Evolutionary conservation across 441 rosid species (phyloP).

Genomic region (Adansonia madagascariensis): DNA sequence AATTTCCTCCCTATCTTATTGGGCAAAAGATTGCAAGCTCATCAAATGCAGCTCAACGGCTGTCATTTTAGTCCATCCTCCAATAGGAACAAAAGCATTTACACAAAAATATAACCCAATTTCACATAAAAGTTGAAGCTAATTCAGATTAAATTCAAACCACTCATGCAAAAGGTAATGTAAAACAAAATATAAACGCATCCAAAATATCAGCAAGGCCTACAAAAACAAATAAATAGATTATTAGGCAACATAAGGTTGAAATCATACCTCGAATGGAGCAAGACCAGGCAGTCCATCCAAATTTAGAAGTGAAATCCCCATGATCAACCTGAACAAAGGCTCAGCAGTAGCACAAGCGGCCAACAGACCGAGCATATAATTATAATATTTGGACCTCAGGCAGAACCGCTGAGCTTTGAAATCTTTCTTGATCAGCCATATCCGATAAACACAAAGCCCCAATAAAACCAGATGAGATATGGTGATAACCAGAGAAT

Average conservation of each 20-base stretch:
- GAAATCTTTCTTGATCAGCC: conserved; percentile 70
- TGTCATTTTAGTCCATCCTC: conserved; percentile 5
- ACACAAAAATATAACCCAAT: conserved; percentile 5
- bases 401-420: conserved; percentile 68
- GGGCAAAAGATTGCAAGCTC: background rate
- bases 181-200: conserved; percentile 9
- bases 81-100: background rate
- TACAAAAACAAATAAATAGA: conserved; percentile 12
- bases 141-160: conserved; percentile 5
- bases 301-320: conserved; percentile 73
- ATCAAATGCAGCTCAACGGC: conserved; percentile 2
- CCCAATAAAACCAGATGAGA: conserved; percentile 72
- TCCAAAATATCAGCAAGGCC: conserved; percentile 14
- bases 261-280: conserved; percentile 78
- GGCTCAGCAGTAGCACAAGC: conserved; percentile 77
- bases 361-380: conserved; percentile 69
- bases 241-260: background rate
- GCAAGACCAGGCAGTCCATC: conserved; percentile 74
- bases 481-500: conserved; percentile 66
- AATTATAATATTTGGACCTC: conserved; percentile 76
- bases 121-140: conserved; percentile 5
- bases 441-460: conserved; percentile 73
- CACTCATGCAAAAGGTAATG: background rate
- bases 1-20: background rate
- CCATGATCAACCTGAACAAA: conserved; percentile 82